Evolutionary conservation across 2,329 filamentous ascomycete species (phyloP).

Genomic region (Eurotiales sp.): DNA sequence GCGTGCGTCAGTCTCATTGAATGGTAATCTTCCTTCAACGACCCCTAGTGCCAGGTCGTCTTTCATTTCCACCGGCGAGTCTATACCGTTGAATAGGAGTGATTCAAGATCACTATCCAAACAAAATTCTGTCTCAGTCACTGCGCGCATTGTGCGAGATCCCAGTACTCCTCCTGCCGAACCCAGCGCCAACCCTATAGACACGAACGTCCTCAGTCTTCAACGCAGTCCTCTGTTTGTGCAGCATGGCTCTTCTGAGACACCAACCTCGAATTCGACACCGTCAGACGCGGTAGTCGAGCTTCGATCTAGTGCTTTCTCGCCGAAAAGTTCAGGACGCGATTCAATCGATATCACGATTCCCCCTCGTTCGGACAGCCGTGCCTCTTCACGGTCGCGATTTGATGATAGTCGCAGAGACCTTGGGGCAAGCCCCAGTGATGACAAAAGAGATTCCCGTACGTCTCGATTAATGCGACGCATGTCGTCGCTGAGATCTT

Average conservation of each 20-base stretch:
- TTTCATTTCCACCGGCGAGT: conserved; percentile 25
- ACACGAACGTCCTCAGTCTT: conserved; percentile 39
- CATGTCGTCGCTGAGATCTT: conserved; percentile 56
- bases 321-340: conserved; percentile 36
- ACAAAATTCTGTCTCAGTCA: conserved; percentile 77
- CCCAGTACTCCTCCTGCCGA: conserved; percentile 42
- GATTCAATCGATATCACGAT: conserved; percentile 35
- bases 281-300: conserved; percentile 1
- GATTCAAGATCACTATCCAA: conserved; percentile 26
- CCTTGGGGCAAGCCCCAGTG: conserved; percentile 30
- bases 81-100: conserved; percentile 26
- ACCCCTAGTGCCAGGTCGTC: conserved; percentile 24
- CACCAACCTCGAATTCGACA: conserved; percentile 19
- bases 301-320: conserved; percentile 23
- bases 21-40: conserved; percentile 23
- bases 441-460: conserved; percentile 53
- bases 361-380: conserved; percentile 39
- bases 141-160: conserved; percentile 73
- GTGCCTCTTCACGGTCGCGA: conserved; percentile 37
- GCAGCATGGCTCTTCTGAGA: conserved; percentile 57
- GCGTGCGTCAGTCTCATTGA: conserved; percentile 35
- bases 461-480: conserved; percentile 63
- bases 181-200: conserved; percentile 23
- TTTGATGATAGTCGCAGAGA: conserved; percentile 25
- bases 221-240: conserved; percentile 59